Evolutionary conservation across 2,329 filamentous ascomycete genomes (phyloP).

Genomic region (Curvularia sp.): DNA sequence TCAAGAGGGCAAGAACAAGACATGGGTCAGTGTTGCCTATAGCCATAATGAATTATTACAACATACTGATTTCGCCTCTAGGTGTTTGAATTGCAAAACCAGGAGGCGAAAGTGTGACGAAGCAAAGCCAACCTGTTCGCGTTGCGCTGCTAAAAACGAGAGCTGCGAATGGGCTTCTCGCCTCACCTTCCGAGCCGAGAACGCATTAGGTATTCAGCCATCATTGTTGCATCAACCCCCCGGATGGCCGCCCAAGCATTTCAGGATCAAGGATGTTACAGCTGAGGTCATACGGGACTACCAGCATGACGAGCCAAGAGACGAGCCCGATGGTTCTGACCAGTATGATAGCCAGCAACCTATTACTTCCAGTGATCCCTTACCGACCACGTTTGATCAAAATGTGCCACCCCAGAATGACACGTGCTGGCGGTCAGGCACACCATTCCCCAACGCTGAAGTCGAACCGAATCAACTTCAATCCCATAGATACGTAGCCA

Average conservation of each 20-base stretch:
- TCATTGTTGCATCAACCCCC: constrained; percentile 11
- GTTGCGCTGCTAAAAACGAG: constrained; percentile 24
- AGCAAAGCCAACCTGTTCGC: constrained; percentile 25
- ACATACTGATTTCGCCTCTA: not conserved
- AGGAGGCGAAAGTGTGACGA: constrained; percentile 32
- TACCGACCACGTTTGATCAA: not conserved
- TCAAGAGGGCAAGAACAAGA: constrained; percentile 14
- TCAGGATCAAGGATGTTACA: constrained; percentile 21
- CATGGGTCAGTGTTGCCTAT: constrained; percentile 4
- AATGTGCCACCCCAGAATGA: not conserved
- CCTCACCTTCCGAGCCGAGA: constrained; percentile 27
- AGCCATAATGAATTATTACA: not conserved
- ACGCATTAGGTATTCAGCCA: constrained; percentile 12
- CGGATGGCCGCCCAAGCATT: constrained; percentile 8
- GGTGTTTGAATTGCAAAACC: constrained; percentile 25
- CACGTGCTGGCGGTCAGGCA: not conserved
- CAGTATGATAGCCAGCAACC: not conserved
- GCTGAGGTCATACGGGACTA: constrained; percentile 23
- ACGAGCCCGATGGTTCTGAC: not conserved
- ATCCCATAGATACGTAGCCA: not conserved
- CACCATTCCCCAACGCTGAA: not conserved
- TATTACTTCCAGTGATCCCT: not conserved
- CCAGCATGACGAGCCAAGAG: constrained; percentile 1
- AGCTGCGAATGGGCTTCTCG: constrained; percentile 26
- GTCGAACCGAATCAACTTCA: not conserved